phyloP scores from a whole-genome alignment of 2,329 filamentous ascomycete genomes.

The Colletotrichum navitas region DNA sequence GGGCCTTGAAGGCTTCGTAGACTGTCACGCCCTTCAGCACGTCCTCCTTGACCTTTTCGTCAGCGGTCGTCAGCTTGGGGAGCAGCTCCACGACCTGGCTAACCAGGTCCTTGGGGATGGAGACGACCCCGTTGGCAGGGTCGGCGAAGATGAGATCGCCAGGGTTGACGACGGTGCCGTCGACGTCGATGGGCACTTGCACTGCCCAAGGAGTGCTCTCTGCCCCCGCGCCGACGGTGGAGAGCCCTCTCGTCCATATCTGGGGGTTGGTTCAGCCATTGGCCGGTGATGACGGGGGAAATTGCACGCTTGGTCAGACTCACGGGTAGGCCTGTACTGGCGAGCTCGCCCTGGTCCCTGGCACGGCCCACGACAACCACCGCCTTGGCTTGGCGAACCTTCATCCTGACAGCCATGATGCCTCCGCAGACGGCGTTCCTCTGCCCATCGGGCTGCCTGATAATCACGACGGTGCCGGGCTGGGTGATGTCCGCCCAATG shows the following conservation, averaged over 20 bases:
- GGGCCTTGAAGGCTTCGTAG: conserved; percentile 74
- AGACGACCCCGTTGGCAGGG: conserved; percentile 75
- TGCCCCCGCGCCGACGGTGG: conserved; percentile 69
- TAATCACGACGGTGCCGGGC: conserved; percentile 71
- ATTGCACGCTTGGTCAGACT: conserved; percentile 46
- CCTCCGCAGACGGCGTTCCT: conserved; percentile 81
- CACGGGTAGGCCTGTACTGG: conserved; percentile 67
- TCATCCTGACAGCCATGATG: conserved; percentile 80
- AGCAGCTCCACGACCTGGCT: conserved; percentile 71
- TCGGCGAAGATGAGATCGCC: conserved; percentile 81
- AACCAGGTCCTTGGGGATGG: conserved; percentile 73
- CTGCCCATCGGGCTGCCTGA: conserved; percentile 75
- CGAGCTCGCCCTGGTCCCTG: conserved; percentile 73
- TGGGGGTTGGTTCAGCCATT: conserved; percentile 44
- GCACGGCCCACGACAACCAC: conserved; percentile 77
- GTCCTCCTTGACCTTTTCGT: conserved; percentile 73
- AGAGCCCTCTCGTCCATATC: conserved; percentile 69
- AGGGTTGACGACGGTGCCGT: conserved; percentile 57
- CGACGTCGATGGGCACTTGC: conserved; percentile 59
- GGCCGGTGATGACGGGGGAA: conserved; percentile 6
- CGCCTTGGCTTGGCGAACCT: conserved; percentile 68
- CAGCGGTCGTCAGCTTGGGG: conserved; percentile 63
- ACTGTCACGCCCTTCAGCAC: conserved; percentile 73
- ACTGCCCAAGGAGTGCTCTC: conserved; percentile 69
- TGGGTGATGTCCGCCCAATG: conserved; percentile 78